Percentiles rank a stretch among this genome's conserved stretches.
Conservation (phyloP, 2,329 filamentous ascomycete species). For the Corinectria fuckeliana region DNA sequence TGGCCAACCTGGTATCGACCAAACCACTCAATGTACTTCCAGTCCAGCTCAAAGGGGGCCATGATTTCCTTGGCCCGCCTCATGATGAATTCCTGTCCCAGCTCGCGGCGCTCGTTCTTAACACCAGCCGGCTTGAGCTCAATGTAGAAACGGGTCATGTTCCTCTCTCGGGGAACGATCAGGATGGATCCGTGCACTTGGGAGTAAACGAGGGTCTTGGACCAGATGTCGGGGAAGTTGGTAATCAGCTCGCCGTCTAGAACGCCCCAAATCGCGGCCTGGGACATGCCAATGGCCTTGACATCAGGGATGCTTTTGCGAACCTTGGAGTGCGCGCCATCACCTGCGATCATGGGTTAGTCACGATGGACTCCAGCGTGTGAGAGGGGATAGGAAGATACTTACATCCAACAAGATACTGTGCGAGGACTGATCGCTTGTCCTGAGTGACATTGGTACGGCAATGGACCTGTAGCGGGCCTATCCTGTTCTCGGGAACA, state of each 20-base stretch:
- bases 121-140: conserved; percentile 55
- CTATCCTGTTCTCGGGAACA: conserved; percentile 50
- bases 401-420: conserved; percentile 72
- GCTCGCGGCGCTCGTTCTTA: conserved; percentile 47
- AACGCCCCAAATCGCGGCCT: conserved; percentile 70
- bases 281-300: conserved; percentile 62
- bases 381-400: neutral
- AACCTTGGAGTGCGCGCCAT: conserved; percentile 75
- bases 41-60: conserved; percentile 62
- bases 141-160: conserved; percentile 71
- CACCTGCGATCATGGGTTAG: conserved; percentile 50
- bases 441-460: conserved; percentile 59
- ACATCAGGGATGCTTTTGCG: conserved; percentile 66
- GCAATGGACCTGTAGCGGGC: conserved; percentile 58
- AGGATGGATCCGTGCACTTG: conserved; percentile 72
- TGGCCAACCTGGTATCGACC: conserved; percentile 75
- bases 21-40: conserved; percentile 72
- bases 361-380: neutral
- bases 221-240: conserved; percentile 78
- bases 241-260: conserved; percentile 74
- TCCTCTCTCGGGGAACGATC: conserved; percentile 76
- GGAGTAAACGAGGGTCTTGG: conserved; percentile 73
- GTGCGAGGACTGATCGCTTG: conserved; percentile 58
- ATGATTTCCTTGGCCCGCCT: conserved; percentile 67
- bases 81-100: conserved; percentile 74